These are phyloP conservation scores for Oryza rufipogon DNA, from an alignment of 176 grass and related monocot genomes.

Conservation along the genomic window DNA sequence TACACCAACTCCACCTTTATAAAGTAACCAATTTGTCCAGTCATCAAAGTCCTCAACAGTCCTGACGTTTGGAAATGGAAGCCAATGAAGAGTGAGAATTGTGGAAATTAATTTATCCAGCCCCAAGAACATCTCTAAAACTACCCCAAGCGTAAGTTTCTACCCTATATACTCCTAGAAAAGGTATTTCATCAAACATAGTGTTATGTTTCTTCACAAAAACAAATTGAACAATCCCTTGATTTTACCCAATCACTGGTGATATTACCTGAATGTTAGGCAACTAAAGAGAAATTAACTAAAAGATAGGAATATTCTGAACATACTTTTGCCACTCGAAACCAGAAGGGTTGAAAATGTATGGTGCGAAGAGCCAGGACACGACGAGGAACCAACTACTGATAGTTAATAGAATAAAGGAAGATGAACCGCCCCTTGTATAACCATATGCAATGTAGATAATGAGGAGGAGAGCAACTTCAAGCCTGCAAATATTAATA, in stretches of 20 bases:
- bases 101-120: background rate
- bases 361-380: conserved; percentile 95
- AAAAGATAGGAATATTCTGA: conserved; percentile 3
- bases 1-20: conserved; percentile 98
- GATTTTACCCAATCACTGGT: background rate
- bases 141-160: conserved; percentile 7
- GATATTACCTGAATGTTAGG: conserved; percentile 10
- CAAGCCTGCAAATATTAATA: conserved; percentile 67
- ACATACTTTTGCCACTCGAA: conserved; percentile 99
- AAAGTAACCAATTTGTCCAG: conserved; percentile 95
- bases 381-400: conserved; percentile 96
- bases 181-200: conserved; percentile 6
- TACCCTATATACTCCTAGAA: conserved; percentile 7
- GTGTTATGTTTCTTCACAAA: background rate
- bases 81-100: background rate
- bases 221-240: background rate
- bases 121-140: background rate
- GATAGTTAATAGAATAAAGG: conserved; percentile 89
- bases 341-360: conserved; percentile 99
- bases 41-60: conserved; percentile 96
- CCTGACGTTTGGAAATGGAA: conserved; percentile 43
- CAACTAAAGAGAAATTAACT: background rate
- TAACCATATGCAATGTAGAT: conserved; percentile 95
- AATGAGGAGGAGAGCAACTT: conserved; percentile 89
- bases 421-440: conserved; percentile 69